Base-by-base conservation (phyloP, 2,329 filamentous ascomycete genomes). In the Parasarocladium wereldwijsianum region DNA sequence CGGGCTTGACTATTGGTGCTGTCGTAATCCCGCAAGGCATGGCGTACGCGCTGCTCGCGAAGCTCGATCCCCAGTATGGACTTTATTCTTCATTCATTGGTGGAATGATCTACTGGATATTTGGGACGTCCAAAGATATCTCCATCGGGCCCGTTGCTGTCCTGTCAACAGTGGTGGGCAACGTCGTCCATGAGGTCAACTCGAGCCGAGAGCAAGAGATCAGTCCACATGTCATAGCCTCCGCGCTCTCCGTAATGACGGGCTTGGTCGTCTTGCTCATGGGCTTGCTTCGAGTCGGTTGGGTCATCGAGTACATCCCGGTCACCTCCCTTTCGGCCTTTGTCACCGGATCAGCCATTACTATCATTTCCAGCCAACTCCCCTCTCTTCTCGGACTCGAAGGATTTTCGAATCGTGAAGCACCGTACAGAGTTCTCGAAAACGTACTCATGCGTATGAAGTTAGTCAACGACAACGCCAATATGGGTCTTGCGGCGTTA, bases 61-160 rank as follows among this genome's bases (percentile, higher is more conserved):
- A 76, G 36, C 64, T 96, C n/a, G 65, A 71, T 1, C 70, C 78
- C 5, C 66, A 96, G 47, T 96, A 76, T 45, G 87, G 87, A 31
- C 67, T 96, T 1, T 59, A 58, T 36, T 90, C 87, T 1, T 94
- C 87, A 0, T 96, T 98, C 49, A 90, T 94, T 68, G 90, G 87
- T 29, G 86, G 93, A 11, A 52, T 93, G 38, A 66, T 93, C 36
- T 98, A 98, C 56, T 96, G 87, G 87, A 80, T 94, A 48, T 96
- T 96, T 46, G 90, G 86, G 19, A 98, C 90, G 0, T 94, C 87
- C 10, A 98, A 96, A 50, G 87, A 98, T 52, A 96, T 98, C 46
- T 94, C 87, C 8, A 96, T 96, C 33, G 87, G 87, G 11, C 87
- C 87, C 18, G 90, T 96, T 28, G 90, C 90, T 21, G 90, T 96